Conservation (phyloP, 148 eudicot genomes). For the Persicaria tinctoria region DNA sequence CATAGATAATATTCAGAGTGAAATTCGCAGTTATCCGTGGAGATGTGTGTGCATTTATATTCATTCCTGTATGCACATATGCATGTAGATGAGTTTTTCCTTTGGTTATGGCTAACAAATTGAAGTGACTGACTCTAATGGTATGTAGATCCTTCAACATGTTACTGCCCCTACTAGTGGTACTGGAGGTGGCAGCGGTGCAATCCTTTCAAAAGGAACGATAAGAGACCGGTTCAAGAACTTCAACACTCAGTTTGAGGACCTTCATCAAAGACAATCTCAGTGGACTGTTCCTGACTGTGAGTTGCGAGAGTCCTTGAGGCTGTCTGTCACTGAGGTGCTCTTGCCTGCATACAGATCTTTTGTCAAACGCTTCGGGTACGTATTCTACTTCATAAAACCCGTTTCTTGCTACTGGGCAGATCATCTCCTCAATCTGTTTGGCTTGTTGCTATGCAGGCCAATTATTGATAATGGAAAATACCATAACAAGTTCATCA, state of each 20-base stretch:
- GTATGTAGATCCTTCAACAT: slow-evolving; percentile 66
- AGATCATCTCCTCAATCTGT: slow-evolving; percentile 1
- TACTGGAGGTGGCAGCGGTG: slow-evolving; percentile 12
- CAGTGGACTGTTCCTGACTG: slow-evolving; percentile 98
- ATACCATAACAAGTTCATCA: slow-evolving; percentile 79
- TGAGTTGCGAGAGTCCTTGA: slow-evolving; percentile 82
- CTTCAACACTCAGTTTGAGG: slow-evolving; percentile 81
- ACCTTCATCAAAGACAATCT: slow-evolving; percentile 88
- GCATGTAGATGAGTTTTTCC: neutral
- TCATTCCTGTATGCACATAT: neutral
- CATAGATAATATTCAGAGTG: too few species aligned
- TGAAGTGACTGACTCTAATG: slow-evolving; percentile 5
- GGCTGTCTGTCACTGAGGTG: slow-evolving; percentile 91
- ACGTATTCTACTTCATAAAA: slow-evolving; percentile 13
- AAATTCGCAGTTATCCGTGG: too few species aligned
- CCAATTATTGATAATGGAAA: slow-evolving; percentile 70
- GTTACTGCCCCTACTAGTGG: slow-evolving; percentile 42
- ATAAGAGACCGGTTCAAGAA: slow-evolving; percentile 83
- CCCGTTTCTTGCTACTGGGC: neutral
- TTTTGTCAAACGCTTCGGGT: slow-evolving; percentile 74
- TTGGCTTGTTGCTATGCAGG: slow-evolving; percentile 28
- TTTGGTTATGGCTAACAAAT: neutral
- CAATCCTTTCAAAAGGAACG: slow-evolving; percentile 46
- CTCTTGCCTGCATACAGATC: slow-evolving; percentile 88
- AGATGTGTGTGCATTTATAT: too few species aligned